phyloP scores from a whole-genome alignment of 192 early-diverging fungal genomes.

The Nowakowskiella sp. region DNA sequence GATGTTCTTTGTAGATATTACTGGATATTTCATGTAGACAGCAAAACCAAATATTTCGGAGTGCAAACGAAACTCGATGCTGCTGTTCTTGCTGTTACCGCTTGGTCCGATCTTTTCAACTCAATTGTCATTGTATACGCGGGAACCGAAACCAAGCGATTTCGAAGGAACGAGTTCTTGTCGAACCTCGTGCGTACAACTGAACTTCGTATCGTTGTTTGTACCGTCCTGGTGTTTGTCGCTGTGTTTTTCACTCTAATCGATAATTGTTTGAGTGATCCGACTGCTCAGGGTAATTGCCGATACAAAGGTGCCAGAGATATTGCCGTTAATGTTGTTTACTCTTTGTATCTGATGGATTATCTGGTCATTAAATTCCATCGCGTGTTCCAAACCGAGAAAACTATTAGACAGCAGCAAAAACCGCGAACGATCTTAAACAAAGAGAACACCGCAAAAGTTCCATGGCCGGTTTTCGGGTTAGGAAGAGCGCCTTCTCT shows the following conservation, averaged over 20 bases:
- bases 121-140: not conserved
- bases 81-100: not conserved
- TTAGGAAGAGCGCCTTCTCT: too few relatives aligned
- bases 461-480: too few relatives aligned
- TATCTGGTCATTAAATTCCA: not conserved
- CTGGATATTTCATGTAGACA: too few relatives aligned
- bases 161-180: not conserved
- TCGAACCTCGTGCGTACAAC: not conserved
- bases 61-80: not conserved
- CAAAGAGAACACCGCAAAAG: too few relatives aligned
- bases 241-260: not conserved
- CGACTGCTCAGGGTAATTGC: not conserved
- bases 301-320: not conserved
- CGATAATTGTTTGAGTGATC: not conserved
- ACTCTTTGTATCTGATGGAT: not conserved
- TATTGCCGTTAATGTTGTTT: not conserved
- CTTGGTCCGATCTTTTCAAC: not conserved
- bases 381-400: not conserved
- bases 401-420: too few relatives aligned
- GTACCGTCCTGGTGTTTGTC: not conserved
- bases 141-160: not conserved
- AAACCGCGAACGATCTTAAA: too few relatives aligned
- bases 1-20: not conserved
- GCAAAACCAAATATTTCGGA: not conserved
- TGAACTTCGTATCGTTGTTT: not conserved